phyloP scores from a whole-genome alignment of 345 rosid species.

The Eucalyptus sp. region DNA sequence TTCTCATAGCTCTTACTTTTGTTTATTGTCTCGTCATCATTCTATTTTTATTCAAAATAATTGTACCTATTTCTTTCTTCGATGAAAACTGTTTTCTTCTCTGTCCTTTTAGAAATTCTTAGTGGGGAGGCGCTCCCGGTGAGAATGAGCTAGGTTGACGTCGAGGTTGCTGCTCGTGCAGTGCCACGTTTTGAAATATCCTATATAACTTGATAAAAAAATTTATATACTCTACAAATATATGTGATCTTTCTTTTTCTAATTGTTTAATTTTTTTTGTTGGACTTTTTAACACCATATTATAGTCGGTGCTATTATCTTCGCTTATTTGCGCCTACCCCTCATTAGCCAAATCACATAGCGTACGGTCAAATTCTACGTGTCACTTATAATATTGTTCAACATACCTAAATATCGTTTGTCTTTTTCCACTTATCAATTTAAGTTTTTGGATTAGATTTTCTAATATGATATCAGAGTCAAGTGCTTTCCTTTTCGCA shows the following conservation, averaged over 20 bases:
- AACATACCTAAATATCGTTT: not conserved
- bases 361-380: rapidly evolving
- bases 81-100: not conserved
- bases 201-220: too few relatives aligned
- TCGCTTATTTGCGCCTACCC: not conserved
- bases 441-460: not conserved
- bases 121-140: not conserved
- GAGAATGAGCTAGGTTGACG: not conserved
- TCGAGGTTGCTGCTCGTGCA: not conserved
- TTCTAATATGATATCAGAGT: not conserved
- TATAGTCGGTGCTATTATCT: not conserved
- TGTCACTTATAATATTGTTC: not conserved
- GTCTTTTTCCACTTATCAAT: not conserved
- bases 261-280: not conserved
- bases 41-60: not conserved
- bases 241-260: not conserved
- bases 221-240: not conserved
- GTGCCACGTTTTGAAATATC: not conserved
- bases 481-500: rapidly evolving
- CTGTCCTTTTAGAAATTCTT: not conserved
- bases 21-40: not conserved
- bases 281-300: not conserved
- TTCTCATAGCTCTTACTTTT: not conserved
- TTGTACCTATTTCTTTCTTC: not conserved
- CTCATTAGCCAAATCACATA: not conserved